Evolutionary conservation across 2,329 filamentous ascomycete species (phyloP), one percentile per base, ranked within the genome.

Genomic region (Botrytis galanthina): DNA sequence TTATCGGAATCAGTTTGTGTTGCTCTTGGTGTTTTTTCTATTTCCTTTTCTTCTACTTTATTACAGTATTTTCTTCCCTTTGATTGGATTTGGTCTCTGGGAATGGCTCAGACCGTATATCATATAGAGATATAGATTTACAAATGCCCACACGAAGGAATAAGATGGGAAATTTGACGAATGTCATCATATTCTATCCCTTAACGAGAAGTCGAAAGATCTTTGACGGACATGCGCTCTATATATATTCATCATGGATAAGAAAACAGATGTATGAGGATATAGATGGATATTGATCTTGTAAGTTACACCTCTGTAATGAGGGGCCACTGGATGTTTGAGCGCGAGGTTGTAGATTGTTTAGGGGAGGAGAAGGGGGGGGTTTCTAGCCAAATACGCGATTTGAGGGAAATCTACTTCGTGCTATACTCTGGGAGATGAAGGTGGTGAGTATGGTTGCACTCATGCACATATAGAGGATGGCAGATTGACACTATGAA

Each of bases 291-390:
- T 54, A n/a, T 16, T 8, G 7, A 14, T 16, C 12, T n/a, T 54
- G 5, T 2, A n/a, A 4, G 48, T 54, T 12, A 3, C 7, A 54
- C 4, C 14, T 7, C 10, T 9, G 16, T 54, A n/a, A 7, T 16
- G 12, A 3, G 48, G 6, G 26, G 4, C 0, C 16, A n/a, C 4
- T n/a, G 4, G 48, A 16, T n/a, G 4, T 10, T n/a, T 3, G 48
- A n/a, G 26, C 10, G 26, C 48, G 48, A 26, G 48, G 26, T 3
- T n/a, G 48, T 16, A 16, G 26, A n/a, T n/a, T n/a, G 0, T 51
- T 51, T 48, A 4, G 26, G 26, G 48, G 2, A n/a, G 26, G 26
- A 7, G 12, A 12, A n/a, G 12, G 7, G 26, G 26, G 4, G 48
- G 14, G 16, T 5, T 44, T 42, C 2, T 18, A 16, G 26, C 1